A percentile compares a stretch with the other conserved stretches of the same genome.
phyloP scores from a whole-genome alignment of 306 rosid genomes.

The Quercus robur region DNA sequence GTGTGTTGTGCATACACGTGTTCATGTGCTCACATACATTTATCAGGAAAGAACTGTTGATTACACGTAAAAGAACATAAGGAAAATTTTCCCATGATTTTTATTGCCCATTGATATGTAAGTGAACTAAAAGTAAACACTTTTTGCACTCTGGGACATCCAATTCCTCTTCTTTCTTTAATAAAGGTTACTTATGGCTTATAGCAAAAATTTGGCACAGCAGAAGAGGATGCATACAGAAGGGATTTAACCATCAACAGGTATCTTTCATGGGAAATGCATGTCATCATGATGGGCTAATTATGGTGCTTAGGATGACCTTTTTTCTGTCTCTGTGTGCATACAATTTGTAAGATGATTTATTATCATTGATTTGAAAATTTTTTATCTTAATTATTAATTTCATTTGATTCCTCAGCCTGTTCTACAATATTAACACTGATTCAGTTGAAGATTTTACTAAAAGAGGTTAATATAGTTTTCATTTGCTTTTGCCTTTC shows the following conservation, averaged over 20 bases:
- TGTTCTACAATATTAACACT: conserved; percentile 89
- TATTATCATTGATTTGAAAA: background rate
- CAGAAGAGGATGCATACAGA: conserved; percentile 93
- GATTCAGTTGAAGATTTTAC: conserved; percentile 80
- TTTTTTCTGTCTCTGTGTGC: background rate
- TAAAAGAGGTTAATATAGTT: conserved; percentile 56
- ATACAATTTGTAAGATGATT: conserved; percentile 12
- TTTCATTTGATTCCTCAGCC: conserved; percentile 34
- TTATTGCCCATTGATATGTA: background rate
- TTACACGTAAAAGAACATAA: background rate
- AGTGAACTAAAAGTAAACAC: background rate
- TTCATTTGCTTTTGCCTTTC: conserved; percentile 18
- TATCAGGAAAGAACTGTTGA: background rate
- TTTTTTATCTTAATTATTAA: background rate
- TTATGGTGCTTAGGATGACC: background rate
- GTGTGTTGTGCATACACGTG: background rate
- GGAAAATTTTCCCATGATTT: background rate
- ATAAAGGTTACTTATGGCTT: conserved; percentile 24
- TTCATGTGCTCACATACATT: background rate
- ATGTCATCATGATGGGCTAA: conserved; percentile 5
- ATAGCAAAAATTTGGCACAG: conserved; percentile 87
- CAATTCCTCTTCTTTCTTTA: background rate
- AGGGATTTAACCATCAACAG: conserved; percentile 97
- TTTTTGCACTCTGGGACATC: background rate
- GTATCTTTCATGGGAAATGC: conserved; percentile 31